phyloP scores from a whole-genome alignment of 345 rosid species.

The Linum trigynum region DNA sequence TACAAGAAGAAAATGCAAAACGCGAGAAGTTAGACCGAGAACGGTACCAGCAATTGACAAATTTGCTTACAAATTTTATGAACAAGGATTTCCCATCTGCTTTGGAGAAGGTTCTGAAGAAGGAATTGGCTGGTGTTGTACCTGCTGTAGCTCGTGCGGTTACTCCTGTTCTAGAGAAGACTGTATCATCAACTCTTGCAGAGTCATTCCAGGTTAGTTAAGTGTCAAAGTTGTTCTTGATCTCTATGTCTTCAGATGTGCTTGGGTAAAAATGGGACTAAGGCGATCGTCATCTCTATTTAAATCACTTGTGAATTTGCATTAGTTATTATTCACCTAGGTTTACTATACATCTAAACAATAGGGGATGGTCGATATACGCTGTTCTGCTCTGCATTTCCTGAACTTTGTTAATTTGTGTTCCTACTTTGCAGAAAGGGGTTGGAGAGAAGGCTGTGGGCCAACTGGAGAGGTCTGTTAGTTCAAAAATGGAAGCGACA shows the following conservation, averaged over 20 bases:
- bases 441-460: constrained; percentile 80
- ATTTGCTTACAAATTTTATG: constrained; percentile 15
- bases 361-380: not conserved
- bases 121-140: constrained; percentile 21
- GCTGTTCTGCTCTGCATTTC: not conserved
- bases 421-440: constrained; percentile 50
- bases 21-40: constrained; percentile 19
- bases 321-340: too few relatives aligned
- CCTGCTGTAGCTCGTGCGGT: constrained; percentile 17
- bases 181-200: constrained; percentile 17
- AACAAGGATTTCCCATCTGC: constrained; percentile 21
- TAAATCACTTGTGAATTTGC: too few relatives aligned
- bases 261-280: not conserved
- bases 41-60: constrained; percentile 15
- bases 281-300: too few relatives aligned
- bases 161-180: constrained; percentile 21
- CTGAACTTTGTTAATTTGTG: not conserved
- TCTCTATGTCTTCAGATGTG: not conserved
- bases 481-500: constrained; percentile 67
- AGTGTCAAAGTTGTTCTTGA: not conserved
- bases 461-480: constrained; percentile 78
- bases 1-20: constrained; percentile 22
- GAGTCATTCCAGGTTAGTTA: constrained; percentile 30
- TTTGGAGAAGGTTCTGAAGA: constrained; percentile 22
- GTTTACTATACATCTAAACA: too few relatives aligned